Evolutionary conservation across 352 stramenopile genomes (phyloP).

Genomic region (Phytophthora quininea): DNA sequence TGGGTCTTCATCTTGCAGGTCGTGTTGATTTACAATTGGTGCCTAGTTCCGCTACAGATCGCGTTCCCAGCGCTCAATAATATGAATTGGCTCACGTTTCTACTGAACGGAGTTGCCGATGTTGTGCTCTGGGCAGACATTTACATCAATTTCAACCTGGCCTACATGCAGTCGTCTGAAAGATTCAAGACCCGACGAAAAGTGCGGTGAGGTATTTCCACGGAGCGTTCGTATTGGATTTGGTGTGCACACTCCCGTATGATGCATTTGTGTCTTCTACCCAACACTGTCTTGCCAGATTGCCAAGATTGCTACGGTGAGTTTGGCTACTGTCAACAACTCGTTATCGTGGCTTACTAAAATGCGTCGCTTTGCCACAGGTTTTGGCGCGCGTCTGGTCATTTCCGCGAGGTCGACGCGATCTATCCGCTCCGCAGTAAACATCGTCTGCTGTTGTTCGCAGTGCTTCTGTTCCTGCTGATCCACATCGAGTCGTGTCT

Average conservation of each 20-base stretch:
- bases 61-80: constrained; percentile 41
- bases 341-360: too few species aligned
- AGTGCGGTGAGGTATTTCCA: constrained; percentile 32
- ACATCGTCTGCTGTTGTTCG: constrained; percentile 47
- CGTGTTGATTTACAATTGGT: constrained; percentile 47
- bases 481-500: constrained; percentile 63
- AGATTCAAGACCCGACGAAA: constrained; percentile 31
- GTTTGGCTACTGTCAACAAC: not conserved
- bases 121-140: constrained; percentile 47
- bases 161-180: constrained; percentile 34
- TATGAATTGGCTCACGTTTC: constrained; percentile 26
- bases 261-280: constrained; percentile 24
- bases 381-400: constrained; percentile 11
- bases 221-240: constrained; percentile 31
- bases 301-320: constrained; percentile 24
- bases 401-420: constrained; percentile 42
- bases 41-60: constrained; percentile 45
- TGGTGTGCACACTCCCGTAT: constrained; percentile 42
- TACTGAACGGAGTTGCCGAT: constrained; percentile 33
- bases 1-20: constrained; percentile 33
- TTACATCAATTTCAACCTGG: constrained; percentile 51
- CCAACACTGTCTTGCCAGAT: constrained; percentile 16
- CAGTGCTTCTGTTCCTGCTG: constrained; percentile 47
- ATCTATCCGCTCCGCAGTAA: constrained; percentile 48
- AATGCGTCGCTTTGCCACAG: not conserved